Base-by-base conservation (phyloP, 176 grass and related monocot genomes). In the Zizania latifolia region DNA sequence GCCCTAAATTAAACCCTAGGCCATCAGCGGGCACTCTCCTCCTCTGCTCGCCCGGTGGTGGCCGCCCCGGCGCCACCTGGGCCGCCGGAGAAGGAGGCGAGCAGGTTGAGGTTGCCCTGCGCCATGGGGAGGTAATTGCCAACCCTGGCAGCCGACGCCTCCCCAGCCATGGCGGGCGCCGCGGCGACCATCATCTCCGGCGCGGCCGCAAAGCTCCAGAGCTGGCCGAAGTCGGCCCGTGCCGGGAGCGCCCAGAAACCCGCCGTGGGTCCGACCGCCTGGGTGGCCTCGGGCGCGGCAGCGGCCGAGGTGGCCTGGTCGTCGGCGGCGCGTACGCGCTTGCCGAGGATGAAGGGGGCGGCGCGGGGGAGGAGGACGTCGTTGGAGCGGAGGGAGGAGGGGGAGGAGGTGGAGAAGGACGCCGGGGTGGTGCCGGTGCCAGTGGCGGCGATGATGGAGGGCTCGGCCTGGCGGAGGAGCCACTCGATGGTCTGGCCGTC, bases 401-500 rank as follows among this genome's bases (percentile, higher is more conserved):
- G 73, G 0, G 92, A 86, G 8, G 89, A 82, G 19, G 92, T 92
- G 81, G 92, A 92, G 76, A 96, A 96, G 65, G 92, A 92, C 0
- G 92, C 89, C 1, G 92, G 92, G 4, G 88, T 86, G 51, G 93
- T 97, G 17, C 93, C 90, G 6, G 93, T 76, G 1, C 90, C 93
- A 1, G 93, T 97, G 35, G 93, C 93, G 57, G 93, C 93, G 79
- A 97, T 82, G 77, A 97, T 97, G 77, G 90, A 93, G 3, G 93
- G 93, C 69, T 97, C 93, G 26, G 90, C 93, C 81, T 97, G 93
- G 63, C 93, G 85, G 35, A 97, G 90, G 14, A 97, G 90, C 93
- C 93, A 97, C 82, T 97, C 93, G 64, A 97, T 97, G 77, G 93
- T 97, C 78, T 97, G 90, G 4, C 93, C 93, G 58, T 97, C 93